Evolutionary conservation across 352 stramenopile genomes (phyloP).

Genomic region (Phytophthora pistaciae): DNA sequence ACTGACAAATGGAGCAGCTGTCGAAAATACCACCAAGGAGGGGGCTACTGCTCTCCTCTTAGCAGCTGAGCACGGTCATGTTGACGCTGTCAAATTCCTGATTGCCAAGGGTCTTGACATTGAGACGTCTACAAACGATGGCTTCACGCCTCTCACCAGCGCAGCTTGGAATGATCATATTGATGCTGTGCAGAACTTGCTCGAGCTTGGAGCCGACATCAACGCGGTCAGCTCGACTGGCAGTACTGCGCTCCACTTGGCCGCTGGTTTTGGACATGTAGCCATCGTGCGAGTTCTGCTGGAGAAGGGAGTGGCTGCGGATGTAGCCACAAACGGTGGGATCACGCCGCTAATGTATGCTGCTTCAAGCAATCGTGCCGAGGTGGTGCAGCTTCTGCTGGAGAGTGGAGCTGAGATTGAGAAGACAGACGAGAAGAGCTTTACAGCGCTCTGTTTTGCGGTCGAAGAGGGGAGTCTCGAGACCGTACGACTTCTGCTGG

Average conservation of each 20-base stretch:
- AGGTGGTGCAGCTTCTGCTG: neutral
- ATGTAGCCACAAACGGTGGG: neutral
- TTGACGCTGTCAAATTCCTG: neutral
- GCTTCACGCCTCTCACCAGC: neutral
- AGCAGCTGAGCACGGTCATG: neutral
- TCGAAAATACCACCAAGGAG: neutral
- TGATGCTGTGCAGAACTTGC: neutral
- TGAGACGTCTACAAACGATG: neutral
- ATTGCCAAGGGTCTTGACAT: neutral
- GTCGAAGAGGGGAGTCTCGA: neutral
- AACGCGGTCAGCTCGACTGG: neutral
- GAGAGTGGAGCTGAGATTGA: neutral
- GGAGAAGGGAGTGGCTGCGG: constrained; percentile 5
- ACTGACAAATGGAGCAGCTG: neutral
- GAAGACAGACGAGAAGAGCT: neutral
- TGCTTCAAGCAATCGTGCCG: neutral
- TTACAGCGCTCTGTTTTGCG: neutral
- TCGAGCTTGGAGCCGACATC: neutral
- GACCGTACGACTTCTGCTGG: neutral
- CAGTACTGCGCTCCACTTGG: neutral
- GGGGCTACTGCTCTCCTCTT: neutral
- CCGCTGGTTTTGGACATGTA: neutral
- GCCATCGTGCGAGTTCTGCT: constrained; percentile 4
- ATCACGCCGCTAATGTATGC: constrained; percentile 3
- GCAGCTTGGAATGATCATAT: neutral